phyloP scores from a whole-genome alignment of 495 filamentous ascomycete genomes.

The Neurospora sp. region DNA sequence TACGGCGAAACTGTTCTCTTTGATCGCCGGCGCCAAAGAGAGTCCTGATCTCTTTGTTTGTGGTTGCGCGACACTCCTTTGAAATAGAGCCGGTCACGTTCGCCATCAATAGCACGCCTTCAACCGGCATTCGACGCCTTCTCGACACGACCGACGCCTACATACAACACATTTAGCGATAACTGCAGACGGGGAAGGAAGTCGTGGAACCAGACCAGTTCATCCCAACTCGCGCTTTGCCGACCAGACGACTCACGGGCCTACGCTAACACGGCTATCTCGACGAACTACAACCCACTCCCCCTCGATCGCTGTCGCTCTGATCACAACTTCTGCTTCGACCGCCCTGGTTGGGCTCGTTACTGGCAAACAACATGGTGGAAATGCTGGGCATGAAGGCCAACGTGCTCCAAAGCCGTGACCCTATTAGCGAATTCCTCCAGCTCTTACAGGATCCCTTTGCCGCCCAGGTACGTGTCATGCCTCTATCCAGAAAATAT shows the following conservation, averaged over 20 bases:
- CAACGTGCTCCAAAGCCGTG: slow-evolving; percentile 12
- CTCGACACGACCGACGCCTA: neutral
- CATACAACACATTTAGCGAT: neutral
- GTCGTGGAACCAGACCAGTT: neutral
- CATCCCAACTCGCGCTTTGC: neutral
- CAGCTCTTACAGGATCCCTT: slow-evolving; percentile 41
- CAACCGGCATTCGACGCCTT: neutral
- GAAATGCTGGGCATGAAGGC: slow-evolving; percentile 9
- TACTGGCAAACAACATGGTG: slow-evolving; percentile 12
- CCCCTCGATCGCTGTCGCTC: neutral
- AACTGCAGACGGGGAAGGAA: neutral
- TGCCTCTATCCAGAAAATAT: neutral
- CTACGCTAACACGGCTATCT: neutral
- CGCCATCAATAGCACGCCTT: neutral
- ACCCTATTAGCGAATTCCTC: slow-evolving; percentile 25
- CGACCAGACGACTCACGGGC: neutral
- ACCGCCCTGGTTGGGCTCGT: slow-evolving; percentile 5
- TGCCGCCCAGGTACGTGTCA: slow-evolving; percentile 28
- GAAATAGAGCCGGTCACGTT: neutral
- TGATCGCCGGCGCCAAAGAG: neutral
- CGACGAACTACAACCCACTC: neutral
- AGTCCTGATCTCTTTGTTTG: neutral
- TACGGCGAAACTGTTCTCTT: neutral
- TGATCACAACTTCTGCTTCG: slow-evolving; percentile 3
- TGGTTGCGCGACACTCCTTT: neutral